A percentile compares a stretch with the other conserved stretches of the same genome.
Conservation (phyloP, 1,284 basidiomycete genomes). For the Marasmius sp. region DNA sequence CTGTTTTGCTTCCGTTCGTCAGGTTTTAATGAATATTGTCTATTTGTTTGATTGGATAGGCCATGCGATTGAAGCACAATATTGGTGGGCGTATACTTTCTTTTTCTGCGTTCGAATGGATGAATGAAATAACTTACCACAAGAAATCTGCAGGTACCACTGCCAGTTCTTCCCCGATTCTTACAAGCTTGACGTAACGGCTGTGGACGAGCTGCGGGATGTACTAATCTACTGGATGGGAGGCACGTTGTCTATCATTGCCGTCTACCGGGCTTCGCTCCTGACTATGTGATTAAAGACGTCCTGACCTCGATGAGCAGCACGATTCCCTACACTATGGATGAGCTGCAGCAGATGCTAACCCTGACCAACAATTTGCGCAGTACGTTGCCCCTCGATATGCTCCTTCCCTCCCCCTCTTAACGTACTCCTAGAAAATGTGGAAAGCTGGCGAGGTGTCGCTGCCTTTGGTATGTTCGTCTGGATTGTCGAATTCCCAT, state of each 20-base stretch:
- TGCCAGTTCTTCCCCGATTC: conserved; percentile 49
- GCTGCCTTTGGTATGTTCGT: conserved; percentile 34
- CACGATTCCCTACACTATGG: conserved; percentile 37
- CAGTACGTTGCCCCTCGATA: conserved; percentile 24
- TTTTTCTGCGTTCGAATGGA: background rate
- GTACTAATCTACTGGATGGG: conserved; percentile 46
- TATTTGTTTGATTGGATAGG: conserved; percentile 27
- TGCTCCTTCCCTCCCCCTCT: conserved; percentile 3
- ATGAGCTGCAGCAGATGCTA: conserved; percentile 35
- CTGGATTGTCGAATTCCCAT: background rate
- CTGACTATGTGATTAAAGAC: conserved; percentile 31
- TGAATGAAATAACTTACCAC: background rate
- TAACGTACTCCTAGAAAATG: too few species aligned
- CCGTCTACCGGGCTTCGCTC: background rate
- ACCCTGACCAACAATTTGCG: conserved; percentile 32
- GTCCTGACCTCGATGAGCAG: conserved; percentile 40
- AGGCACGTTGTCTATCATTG: conserved; percentile 31
- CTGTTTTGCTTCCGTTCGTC: background rate
- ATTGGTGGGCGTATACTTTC: conserved; percentile 39
- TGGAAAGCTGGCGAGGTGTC: conserved; percentile 20
- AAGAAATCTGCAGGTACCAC: conserved; percentile 41
- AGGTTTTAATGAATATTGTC: background rate
- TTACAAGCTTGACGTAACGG: conserved; percentile 30
- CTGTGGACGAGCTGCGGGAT: conserved; percentile 44
- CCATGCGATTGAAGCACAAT: conserved; percentile 48